Conservation (phyloP, 441 rosid genomes). For the Croton setiger region DNA sequence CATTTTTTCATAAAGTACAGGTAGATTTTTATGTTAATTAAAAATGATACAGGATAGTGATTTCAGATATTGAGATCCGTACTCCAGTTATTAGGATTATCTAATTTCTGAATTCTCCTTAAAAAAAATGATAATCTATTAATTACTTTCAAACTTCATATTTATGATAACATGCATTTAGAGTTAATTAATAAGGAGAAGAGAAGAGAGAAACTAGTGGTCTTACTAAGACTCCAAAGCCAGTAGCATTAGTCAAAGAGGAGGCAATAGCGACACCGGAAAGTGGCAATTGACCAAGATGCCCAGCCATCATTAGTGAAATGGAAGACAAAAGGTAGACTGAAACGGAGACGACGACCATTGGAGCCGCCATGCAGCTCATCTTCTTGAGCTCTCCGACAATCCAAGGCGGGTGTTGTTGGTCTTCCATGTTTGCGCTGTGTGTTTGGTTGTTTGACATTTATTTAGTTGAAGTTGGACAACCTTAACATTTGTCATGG, state of each 20-base stretch:
- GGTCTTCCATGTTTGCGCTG: slow-evolving; percentile 1
- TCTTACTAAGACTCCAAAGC: slow-evolving; percentile 24
- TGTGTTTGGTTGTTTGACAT: neutral
- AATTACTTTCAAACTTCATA: no score
- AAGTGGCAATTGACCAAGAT: slow-evolving; percentile 23
- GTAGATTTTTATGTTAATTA: no score
- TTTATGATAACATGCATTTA: neutral
- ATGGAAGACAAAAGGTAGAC: slow-evolving; percentile 22
- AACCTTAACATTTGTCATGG: no score
- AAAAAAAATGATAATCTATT: no score
- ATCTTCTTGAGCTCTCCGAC: slow-evolving; percentile 23
- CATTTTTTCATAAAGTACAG: no score
- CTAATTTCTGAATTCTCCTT: no score
- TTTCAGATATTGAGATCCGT: no score
- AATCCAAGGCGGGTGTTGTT: slow-evolving; percentile 5
- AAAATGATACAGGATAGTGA: no score
- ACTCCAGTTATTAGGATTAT: no score
- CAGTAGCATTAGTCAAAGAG: slow-evolving; percentile 26
- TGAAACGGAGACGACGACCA: slow-evolving; percentile 21
- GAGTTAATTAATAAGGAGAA: neutral
- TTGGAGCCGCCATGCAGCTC: slow-evolving; percentile 23
- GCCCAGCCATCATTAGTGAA: slow-evolving; percentile 26
- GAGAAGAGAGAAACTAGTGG: neutral
- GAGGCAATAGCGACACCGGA: slow-evolving; percentile 26
- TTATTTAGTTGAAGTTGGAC: no score